These are phyloP conservation scores for Colletotrichum falcatum DNA, from an alignment of 2,329 filamentous ascomycete species.

Conservation along the genomic window DNA sequence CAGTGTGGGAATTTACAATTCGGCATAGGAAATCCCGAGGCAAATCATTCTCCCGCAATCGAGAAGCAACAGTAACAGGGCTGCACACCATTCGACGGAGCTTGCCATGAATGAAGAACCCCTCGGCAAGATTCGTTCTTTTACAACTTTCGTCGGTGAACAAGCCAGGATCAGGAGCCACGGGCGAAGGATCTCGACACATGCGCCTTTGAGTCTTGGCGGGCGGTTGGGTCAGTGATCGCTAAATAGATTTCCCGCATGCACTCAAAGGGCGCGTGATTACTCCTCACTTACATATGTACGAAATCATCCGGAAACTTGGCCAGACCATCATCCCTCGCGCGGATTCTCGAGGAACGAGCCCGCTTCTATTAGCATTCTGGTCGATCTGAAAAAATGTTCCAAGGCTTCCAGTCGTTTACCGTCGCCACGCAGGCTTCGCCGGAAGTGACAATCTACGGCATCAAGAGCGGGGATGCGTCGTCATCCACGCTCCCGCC, in stretches of 20 bases:
- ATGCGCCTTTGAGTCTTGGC: background rate
- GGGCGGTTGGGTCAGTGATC: conserved; percentile 8
- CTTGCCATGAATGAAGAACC: background rate
- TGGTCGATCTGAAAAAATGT: conserved; percentile 35
- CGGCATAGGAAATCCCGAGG: background rate
- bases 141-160: background rate
- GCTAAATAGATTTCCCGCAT: conserved; percentile 18
- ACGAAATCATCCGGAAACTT: background rate
- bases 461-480: conserved; percentile 52
- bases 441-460: conserved; percentile 57
- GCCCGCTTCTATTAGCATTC: background rate
- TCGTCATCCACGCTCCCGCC: conserved; percentile 48
- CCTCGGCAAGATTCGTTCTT: background rate
- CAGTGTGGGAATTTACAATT: background rate
- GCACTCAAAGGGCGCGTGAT: conserved; percentile 10
- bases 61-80: background rate
- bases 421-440: conserved; percentile 51
- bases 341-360: background rate
- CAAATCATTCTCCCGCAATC: background rate
- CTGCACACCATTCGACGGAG: background rate
- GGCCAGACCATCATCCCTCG: background rate
- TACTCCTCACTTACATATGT: background rate
- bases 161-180: background rate
- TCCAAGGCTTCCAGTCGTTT: conserved; percentile 54
- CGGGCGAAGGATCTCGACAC: background rate